A percentile compares a stretch with the other conserved stretches of the same genome.
These are phyloP conservation scores for Cucurbita maxima DNA, from an alignment of 306 rosid genomes.

Conservation along the genomic window DNA sequence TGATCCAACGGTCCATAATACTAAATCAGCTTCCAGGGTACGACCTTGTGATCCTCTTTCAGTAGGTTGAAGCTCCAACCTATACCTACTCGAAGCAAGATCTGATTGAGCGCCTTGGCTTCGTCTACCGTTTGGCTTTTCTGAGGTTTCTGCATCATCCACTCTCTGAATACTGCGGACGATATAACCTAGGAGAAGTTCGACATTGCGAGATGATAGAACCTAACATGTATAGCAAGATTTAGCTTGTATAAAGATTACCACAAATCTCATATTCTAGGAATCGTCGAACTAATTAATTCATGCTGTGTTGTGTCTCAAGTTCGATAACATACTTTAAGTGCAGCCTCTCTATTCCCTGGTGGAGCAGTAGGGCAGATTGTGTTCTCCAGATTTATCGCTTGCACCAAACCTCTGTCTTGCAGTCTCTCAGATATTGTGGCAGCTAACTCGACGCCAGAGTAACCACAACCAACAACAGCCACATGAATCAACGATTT, in stretches of 20 bases:
- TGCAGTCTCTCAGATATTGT: conserved; percentile 79
- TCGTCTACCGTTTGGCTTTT: conserved; percentile 10
- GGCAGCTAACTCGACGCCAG: conserved; percentile 94
- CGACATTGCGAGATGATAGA: conserved; percentile 67
- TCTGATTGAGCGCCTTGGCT: conserved; percentile 15
- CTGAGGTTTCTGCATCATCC: conserved; percentile 28
- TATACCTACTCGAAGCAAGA: conserved; percentile 34
- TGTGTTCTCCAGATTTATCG: conserved; percentile 48
- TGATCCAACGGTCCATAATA: conserved; percentile 91
- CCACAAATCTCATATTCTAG: background rate
- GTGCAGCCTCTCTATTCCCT: conserved; percentile 78
- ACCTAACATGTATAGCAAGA: conserved; percentile 33
- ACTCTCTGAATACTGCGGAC: conserved; percentile 50
- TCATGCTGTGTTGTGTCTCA: background rate
- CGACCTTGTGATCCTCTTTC: conserved; percentile 54
- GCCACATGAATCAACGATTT: conserved; percentile 58
- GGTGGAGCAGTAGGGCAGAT: conserved; percentile 77
- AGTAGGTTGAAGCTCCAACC: conserved; percentile 68
- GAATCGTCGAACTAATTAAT: background rate
- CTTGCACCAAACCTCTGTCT: conserved; percentile 66
- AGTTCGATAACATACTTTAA: conserved; percentile 43
- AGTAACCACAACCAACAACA: conserved; percentile 91
- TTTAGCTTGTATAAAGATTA: background rate
- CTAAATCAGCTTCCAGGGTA: conserved; percentile 62
- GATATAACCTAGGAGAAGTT: conserved; percentile 73